These are phyloP conservation scores for Euphorbia lathyris DNA, from an alignment of 345 rosid species.

Conservation along the genomic window DNA sequence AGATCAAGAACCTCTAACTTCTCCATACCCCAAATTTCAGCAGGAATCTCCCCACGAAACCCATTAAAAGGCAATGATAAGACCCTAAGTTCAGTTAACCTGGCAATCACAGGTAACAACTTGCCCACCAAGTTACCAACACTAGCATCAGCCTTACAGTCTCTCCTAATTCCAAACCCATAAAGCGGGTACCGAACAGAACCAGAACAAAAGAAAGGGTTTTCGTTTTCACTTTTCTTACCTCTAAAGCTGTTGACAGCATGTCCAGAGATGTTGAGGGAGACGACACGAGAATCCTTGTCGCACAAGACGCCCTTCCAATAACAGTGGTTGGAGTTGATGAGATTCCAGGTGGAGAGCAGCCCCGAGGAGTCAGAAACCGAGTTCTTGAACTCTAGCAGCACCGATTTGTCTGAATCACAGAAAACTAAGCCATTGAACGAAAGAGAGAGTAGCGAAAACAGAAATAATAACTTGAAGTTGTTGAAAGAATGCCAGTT, in stretches of 20 bases:
- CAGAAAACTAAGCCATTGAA: slow-evolving; percentile 25
- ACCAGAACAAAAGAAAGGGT: slow-evolving; percentile 48
- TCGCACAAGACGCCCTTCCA: slow-evolving; percentile 78
- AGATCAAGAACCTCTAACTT: slow-evolving; percentile 87
- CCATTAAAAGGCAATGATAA: slow-evolving; percentile 78
- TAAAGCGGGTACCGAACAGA: slow-evolving; percentile 60
- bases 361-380: slow-evolving; percentile 61
- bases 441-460: slow-evolving; percentile 21
- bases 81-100: slow-evolving; percentile 62
- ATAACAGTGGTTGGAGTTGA: slow-evolving; percentile 45
- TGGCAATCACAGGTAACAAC: slow-evolving; percentile 45
- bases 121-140: slow-evolving; percentile 57
- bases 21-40: slow-evolving; percentile 70
- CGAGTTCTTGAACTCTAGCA: slow-evolving; percentile 63
- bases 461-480: slow-evolving; percentile 29
- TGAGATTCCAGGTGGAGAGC: slow-evolving; percentile 56
- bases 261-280: slow-evolving; percentile 70
- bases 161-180: slow-evolving; percentile 67
- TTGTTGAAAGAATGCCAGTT: slow-evolving; percentile 43
- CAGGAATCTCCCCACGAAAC: slow-evolving; percentile 59
- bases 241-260: slow-evolving; percentile 31
- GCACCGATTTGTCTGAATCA: slow-evolving; percentile 58
- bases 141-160: slow-evolving; percentile 33
- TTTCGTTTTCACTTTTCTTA: slow-evolving; percentile 28
- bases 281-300: slow-evolving; percentile 49